These are phyloP conservation scores for Orbilia oligospora DNA, from an alignment of 2,329 filamentous ascomycete species.

Conservation along the genomic window DNA sequence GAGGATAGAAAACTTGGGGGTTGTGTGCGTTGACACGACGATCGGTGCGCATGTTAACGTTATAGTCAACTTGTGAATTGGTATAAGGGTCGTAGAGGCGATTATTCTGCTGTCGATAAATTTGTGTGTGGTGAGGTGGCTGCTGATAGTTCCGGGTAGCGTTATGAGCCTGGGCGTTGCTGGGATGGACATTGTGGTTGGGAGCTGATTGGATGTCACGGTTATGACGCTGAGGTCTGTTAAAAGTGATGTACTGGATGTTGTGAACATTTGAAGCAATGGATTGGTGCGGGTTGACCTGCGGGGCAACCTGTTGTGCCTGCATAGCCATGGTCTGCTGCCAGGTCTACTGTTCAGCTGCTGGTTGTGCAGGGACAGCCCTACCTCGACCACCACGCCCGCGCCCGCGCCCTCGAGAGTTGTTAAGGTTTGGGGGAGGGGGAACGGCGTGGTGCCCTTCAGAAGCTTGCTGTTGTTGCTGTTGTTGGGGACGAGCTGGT, in stretches of 20 bases:
- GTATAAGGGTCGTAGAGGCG: not conserved
- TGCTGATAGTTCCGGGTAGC: not conserved
- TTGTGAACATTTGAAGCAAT: not conserved
- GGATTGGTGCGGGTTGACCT: not conserved
- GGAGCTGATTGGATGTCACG: not conserved
- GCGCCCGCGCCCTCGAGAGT: slow-evolving; percentile 50
- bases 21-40: not conserved
- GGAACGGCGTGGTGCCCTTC: slow-evolving; percentile 52
- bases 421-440: slow-evolving; percentile 44
- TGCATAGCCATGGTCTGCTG: slow-evolving; percentile 17
- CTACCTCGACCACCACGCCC: slow-evolving; percentile 61
- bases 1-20: not conserved
- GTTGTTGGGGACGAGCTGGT: slow-evolving; percentile 28
- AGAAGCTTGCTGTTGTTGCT: slow-evolving; percentile 31
- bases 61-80: not conserved
- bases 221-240: not conserved
- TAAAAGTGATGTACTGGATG: not conserved
- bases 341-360: slow-evolving; percentile 52
- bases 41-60: not conserved
- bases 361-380: slow-evolving; percentile 39
- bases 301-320: not conserved
- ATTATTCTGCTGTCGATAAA: not conserved
- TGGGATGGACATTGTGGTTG: not conserved
- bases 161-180: not conserved
- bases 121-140: not conserved